A percentile compares a stretch with the other conserved stretches of the same genome.
These are phyloP conservation scores for Fusarium nisikadoi DNA, from an alignment of 2,329 filamentous ascomycete species.

Conservation along the genomic window DNA sequence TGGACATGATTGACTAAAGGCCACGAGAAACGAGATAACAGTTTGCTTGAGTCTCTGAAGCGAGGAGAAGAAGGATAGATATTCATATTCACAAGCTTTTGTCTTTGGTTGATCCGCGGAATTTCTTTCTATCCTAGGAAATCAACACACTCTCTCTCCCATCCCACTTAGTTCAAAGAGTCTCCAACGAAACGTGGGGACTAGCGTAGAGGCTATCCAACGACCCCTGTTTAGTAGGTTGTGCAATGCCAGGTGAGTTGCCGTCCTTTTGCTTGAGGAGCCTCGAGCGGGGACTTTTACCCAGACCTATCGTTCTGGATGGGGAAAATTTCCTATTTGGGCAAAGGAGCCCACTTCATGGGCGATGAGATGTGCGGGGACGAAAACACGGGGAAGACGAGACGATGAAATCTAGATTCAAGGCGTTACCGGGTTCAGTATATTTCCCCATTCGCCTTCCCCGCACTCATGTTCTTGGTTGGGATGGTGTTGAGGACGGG, in stretches of 20 bases:
- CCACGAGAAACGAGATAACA: background rate
- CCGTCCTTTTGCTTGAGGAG: too few species aligned
- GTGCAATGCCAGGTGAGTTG: too few species aligned
- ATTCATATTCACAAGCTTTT: slow-evolving; percentile 18
- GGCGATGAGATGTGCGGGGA: slow-evolving; percentile 15
- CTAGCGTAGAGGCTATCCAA: background rate
- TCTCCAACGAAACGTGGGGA: background rate
- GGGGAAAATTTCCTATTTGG: slow-evolving; percentile 20
- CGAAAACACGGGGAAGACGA: background rate
- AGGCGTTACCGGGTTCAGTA: background rate
- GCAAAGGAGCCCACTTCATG: background rate
- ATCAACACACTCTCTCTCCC: background rate
- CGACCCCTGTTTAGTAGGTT: too few species aligned
- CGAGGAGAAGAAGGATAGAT: slow-evolving; percentile 4
- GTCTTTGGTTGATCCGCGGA: background rate
- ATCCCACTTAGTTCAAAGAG: background rate
- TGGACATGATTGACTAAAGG: slow-evolving; percentile 27
- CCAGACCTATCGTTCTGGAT: background rate
- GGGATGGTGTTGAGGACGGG: too few species aligned
- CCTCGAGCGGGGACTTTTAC: background rate
- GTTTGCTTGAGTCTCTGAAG: background rate
- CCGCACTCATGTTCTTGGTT: background rate
- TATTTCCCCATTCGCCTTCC: background rate
- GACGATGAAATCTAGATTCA: background rate
- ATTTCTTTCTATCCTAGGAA: background rate